Conservation (phyloP, 208 protist species). For the Trypanosoma conorhini region DNA sequence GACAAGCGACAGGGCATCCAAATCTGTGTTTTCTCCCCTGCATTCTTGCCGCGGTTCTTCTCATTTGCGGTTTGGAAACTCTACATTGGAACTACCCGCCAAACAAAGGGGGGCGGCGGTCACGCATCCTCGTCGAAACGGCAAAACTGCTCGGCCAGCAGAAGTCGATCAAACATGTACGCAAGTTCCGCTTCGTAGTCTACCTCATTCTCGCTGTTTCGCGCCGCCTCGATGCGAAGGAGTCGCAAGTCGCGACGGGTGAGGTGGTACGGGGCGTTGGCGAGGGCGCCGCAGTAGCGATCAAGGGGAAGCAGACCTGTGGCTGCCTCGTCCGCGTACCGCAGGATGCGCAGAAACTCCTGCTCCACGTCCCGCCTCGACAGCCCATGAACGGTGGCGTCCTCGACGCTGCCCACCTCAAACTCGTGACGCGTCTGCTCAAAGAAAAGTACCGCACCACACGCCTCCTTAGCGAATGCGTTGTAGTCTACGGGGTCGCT, state of each 20-base stretch:
- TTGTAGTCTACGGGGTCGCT: conserved; percentile 70
- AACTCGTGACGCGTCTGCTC: conserved; percentile 66
- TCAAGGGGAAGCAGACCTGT: conserved; percentile 62
- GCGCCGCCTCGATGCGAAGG: conserved; percentile 64
- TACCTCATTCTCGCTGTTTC: conserved; percentile 45
- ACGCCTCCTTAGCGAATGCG: conserved; percentile 49
- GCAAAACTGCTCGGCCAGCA: conserved; percentile 68
- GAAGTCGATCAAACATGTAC: conserved; percentile 72
- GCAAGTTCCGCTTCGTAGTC: conserved; percentile 76
- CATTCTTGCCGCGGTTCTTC: conserved; percentile 1
- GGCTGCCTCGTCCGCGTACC: conserved; percentile 53
- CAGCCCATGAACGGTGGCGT: conserved; percentile 81
- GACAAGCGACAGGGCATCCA: background rate
- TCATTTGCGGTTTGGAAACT: background rate
- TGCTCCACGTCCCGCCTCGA: conserved; percentile 76
- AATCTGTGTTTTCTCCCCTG: background rate
- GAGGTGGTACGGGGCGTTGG: conserved; percentile 78
- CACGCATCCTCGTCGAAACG: conserved; percentile 56
- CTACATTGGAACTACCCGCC: conserved; percentile 4
- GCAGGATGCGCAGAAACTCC: conserved; percentile 78
- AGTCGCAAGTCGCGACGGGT: conserved; percentile 79
- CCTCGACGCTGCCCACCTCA: conserved; percentile 32
- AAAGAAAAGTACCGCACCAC: conserved; percentile 75
- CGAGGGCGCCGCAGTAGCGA: conserved; percentile 59
- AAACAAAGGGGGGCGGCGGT: background rate